A percentile compares a stretch with the other conserved stretches of the same genome.
phyloP scores from a whole-genome alignment of 768 basidiomycete genomes.

The Xerocomus spinulosus region DNA sequence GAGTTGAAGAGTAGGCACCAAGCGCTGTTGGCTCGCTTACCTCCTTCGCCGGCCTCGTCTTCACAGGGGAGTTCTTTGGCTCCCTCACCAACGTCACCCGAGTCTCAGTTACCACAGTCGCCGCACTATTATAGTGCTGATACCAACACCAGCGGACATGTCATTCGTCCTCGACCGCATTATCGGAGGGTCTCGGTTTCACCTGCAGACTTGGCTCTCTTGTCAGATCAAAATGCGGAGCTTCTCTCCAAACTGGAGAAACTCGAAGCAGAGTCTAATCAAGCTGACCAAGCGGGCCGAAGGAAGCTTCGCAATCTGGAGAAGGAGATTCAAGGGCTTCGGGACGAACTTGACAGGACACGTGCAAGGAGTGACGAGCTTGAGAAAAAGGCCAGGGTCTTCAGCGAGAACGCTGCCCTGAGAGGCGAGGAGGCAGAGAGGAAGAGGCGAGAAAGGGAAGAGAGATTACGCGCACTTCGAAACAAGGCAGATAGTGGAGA shows the following conservation, averaged over 20 bases:
- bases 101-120: slow-evolving; percentile 30
- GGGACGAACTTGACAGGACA: slow-evolving; percentile 74
- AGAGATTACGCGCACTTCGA: slow-evolving; percentile 51
- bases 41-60: slow-evolving; percentile 39
- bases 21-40: slow-evolving; percentile 61
- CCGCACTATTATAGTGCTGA: slow-evolving; percentile 30
- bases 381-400: slow-evolving; percentile 56
- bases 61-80: slow-evolving; percentile 24
- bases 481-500: slow-evolving; percentile 32
- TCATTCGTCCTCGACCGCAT: slow-evolving; percentile 26
- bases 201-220: slow-evolving; percentile 60
- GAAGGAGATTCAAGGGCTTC: slow-evolving; percentile 70
- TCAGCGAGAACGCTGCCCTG: slow-evolving; percentile 22
- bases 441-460: slow-evolving; percentile 40
- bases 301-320: slow-evolving; percentile 69
- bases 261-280: slow-evolving; percentile 64
- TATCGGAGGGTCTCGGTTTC: slow-evolving; percentile 54
- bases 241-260: slow-evolving; percentile 70
- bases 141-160: slow-evolving; percentile 14
- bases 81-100: slow-evolving; percentile 25
- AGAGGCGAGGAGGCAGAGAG: slow-evolving; percentile 30
- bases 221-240: slow-evolving; percentile 82
- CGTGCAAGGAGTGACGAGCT: slow-evolving; percentile 66
- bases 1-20: slow-evolving; percentile 69
- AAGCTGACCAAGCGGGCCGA: slow-evolving; percentile 63